Base-by-base conservation (phyloP, 1,284 basidiomycete genomes). In the Austroboletus olivaceoglutinosus region DNA sequence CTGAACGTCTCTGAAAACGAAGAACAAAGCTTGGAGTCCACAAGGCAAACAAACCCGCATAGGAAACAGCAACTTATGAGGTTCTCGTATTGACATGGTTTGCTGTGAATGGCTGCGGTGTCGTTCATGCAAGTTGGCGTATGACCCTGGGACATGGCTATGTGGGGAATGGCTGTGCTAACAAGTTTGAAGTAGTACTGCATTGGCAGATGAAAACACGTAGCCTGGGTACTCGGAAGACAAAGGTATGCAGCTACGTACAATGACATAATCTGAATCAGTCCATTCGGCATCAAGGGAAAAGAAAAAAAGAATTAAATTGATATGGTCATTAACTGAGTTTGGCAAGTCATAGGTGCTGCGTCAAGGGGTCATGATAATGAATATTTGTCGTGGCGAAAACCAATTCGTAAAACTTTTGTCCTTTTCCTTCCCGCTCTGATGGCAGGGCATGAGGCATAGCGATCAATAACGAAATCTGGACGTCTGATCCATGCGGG, bases 381-480 rank as follows among this genome's bases (percentile, higher is more conserved):
- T 22, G 34, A 37, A 56, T 27, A 12, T 53, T 41, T 9, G 56
- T 58, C 19, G 67, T 70, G 15, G 60, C 65, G 33, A 67, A 55
- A 46, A 50, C 65, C 22, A 64, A 42, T 42, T 67, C 65, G 5
- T 55, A 52, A 47, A 54, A 36, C 21, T 19, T 25, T 25, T 21
- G 33, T n/a, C n/a, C 18, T 23, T 46, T 29, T 36, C 43, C 43
- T 33, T 19, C 48, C 16, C 27, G 52, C 27, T 34, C 41, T 12
- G 43, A 44, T 8, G 40, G 51, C 38, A 53, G 47, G 22, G 48
- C 42, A 13, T 37, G 52, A 34, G 65, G 65, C 65, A 67, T 70
- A n/a, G 51, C 50, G 15, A 67, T 62, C 43, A 67, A 18, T 18
- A 67, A 36, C 11, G 57, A 60, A 29, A 70, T 40, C 33, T 56